Evolutionary conservation across 2,329 filamentous ascomycete genomes (phyloP), one percentile per base, ranked within the genome.

Genomic region (Fusarium domesticum): DNA sequence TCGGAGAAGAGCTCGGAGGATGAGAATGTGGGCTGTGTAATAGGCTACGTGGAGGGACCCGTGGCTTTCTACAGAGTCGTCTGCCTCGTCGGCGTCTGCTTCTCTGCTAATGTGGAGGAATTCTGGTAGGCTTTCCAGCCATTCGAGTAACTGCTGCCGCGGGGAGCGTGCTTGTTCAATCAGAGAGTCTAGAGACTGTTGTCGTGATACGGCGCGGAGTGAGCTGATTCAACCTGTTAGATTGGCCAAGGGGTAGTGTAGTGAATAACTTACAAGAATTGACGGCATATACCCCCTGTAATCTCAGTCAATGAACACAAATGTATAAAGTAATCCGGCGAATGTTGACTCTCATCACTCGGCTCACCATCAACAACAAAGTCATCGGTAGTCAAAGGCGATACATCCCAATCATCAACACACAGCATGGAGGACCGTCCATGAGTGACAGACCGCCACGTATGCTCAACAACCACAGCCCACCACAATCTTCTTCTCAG

Each of bases 381-480:
- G 18, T 53, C 50, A 2, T 31, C 34, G 6, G n/a, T 18, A 7
- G 42, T 40, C 5, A 53, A 35, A 2, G 47, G 41, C 10, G 45
- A 35, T 6, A 55, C 52, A 31, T 48, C 45, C 43, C 48, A 55
- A 38, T 55, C 52, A 32, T 55, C 52, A 8, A 49, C 43, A 17
- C 41, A 36, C 15, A 53, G n/a, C 45, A 51, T 51, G 1, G 45
- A 45, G 5, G 50, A 35, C 18, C 50, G 35, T 4, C 52, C 52
- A 18, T 55, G 52, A 12, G 50, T 55, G 23, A 55, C 37, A 4
- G 52, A 38, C 6, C 52, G 52, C 52, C 52, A 55, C 31, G 40
- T 51, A 18, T 53, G 41, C 30, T 55, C 52, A 17, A 45, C 43
- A 3, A 51, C 42, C 5, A 53, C 50, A 6, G 49, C 30, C 50